Percentiles rank a stretch among this genome's conserved stretches.
phyloP scores from a whole-genome alignment of 441 rosid genomes.

The Eruca vesicaria region DNA sequence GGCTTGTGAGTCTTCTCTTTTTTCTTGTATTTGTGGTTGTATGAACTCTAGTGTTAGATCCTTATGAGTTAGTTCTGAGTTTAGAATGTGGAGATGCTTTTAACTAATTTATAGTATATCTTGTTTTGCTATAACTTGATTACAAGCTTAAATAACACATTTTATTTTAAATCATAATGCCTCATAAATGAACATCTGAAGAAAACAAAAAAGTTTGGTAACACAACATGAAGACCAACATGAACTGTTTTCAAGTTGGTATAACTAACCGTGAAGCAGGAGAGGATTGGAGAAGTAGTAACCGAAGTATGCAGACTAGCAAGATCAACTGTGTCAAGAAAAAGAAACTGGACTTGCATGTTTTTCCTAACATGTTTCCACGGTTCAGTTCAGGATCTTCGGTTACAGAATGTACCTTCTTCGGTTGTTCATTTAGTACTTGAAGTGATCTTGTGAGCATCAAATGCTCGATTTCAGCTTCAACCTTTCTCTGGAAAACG shows the following conservation, averaged over 20 bases:
- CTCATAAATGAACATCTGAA: neutral
- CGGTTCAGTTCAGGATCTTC: slow-evolving; percentile 43
- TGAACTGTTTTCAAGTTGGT: slow-evolving; percentile 48
- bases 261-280: slow-evolving; percentile 46
- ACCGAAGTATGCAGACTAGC: slow-evolving; percentile 49
- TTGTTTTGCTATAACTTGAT: too few relatives aligned
- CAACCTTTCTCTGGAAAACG: slow-evolving; percentile 63
- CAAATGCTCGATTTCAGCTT: slow-evolving; percentile 63
- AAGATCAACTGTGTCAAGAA: slow-evolving; percentile 54
- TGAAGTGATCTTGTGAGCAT: slow-evolving; percentile 42
- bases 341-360: slow-evolving; percentile 44
- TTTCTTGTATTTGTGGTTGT: too few relatives aligned
- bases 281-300: slow-evolving; percentile 39
- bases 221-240: slow-evolving; percentile 7
- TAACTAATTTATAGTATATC: neutral
- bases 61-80: neutral
- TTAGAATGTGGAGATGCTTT: neutral
- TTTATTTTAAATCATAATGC: too few relatives aligned
- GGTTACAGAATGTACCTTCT: slow-evolving; percentile 26
- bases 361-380: slow-evolving; percentile 37
- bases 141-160: too few relatives aligned
- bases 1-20: too few relatives aligned
- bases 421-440: slow-evolving; percentile 38
- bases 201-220: slow-evolving; percentile 19
- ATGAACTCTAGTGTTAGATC: too few relatives aligned